Conservation (phyloP, 805 yeast genomes). For the Suhomyces sp. region DNA sequence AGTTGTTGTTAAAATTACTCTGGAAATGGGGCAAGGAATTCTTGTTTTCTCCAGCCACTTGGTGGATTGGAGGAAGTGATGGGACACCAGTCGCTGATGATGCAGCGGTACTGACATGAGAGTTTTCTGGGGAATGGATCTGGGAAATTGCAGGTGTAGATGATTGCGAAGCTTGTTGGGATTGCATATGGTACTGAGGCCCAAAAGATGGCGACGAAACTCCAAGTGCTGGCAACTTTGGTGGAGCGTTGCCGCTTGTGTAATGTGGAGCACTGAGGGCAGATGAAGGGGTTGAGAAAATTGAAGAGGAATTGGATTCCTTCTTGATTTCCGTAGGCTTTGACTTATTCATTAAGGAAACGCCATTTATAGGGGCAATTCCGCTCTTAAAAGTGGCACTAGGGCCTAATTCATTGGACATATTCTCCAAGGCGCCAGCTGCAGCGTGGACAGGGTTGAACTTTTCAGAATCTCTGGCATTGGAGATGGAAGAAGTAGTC, state of each 20-base stretch:
- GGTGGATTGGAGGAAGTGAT: slow-evolving; percentile 27
- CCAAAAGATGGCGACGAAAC: slow-evolving; percentile 47
- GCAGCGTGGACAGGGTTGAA: slow-evolving; percentile 19
- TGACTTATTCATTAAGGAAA: slow-evolving; percentile 35
- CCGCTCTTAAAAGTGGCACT: slow-evolving; percentile 39
- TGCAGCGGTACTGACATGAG: slow-evolving; percentile 8
- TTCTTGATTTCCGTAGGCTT: slow-evolving; percentile 14
- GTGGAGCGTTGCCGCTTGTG: slow-evolving; percentile 14
- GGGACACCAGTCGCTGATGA: slow-evolving; percentile 12
- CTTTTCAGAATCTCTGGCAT: slow-evolving; percentile 27
- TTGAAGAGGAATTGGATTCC: slow-evolving; percentile 13
- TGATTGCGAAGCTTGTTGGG: slow-evolving; percentile 10
- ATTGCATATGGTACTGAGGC: slow-evolving; percentile 36
- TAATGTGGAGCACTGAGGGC: slow-evolving; percentile 23
- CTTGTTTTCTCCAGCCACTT: slow-evolving; percentile 18
- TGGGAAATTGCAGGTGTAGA: slow-evolving; percentile 16
- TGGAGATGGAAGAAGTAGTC: slow-evolving; percentile 46
- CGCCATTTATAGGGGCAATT: slow-evolving; percentile 18
- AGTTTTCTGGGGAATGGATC: slow-evolving; percentile 27
- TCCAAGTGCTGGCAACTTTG: slow-evolving; percentile 36
- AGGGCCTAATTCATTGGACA: slow-evolving; percentile 45
- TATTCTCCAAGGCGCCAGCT: slow-evolving; percentile 45
- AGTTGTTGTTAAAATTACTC: slow-evolving; percentile 11
- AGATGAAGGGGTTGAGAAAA: slow-evolving; percentile 38
- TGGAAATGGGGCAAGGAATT: slow-evolving; percentile 29